Percentiles rank a stretch among this genome's conserved stretches.
Evolutionary conservation across 805 yeast species (phyloP).

Genomic region (Candida alai): DNA sequence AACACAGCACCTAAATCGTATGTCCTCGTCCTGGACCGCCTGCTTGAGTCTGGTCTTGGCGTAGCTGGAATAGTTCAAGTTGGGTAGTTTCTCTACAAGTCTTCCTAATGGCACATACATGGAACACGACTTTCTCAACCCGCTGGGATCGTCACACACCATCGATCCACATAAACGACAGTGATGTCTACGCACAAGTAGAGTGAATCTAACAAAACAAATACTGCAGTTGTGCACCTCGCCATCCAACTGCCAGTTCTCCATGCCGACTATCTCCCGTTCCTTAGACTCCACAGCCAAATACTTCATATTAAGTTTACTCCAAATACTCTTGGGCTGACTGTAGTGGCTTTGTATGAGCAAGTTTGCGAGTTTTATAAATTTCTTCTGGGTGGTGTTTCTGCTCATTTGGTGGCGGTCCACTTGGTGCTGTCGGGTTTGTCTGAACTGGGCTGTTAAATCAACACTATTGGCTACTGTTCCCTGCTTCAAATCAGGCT

Average conservation of each 20-base stretch:
- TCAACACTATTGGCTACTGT: slow-evolving; percentile 35
- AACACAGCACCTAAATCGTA: slow-evolving; percentile 58
- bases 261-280: slow-evolving; percentile 28
- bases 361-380: slow-evolving; percentile 43
- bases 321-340: neutral
- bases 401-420: slow-evolving; percentile 51
- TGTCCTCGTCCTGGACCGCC: slow-evolving; percentile 11
- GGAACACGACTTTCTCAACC: slow-evolving; percentile 57
- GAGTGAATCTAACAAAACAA: slow-evolving; percentile 56
- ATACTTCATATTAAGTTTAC: slow-evolving; percentile 1
- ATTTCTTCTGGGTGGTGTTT: slow-evolving; percentile 59
- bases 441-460: slow-evolving; percentile 39
- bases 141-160: slow-evolving; percentile 63
- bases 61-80: slow-evolving; percentile 29
- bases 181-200: slow-evolving; percentile 75
- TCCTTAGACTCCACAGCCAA: slow-evolving; percentile 7
- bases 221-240: slow-evolving; percentile 53
- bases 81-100: slow-evolving; percentile 34
- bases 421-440: slow-evolving; percentile 36
- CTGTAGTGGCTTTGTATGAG: slow-evolving; percentile 14
- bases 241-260: slow-evolving; percentile 60
- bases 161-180: slow-evolving; percentile 84
- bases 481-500: slow-evolving; percentile 54
- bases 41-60: slow-evolving; percentile 17
- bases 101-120: slow-evolving; percentile 56